A percentile compares a stretch with the other conserved stretches of the same genome.
Evolutionary conservation across 805 yeast species (phyloP).

Genomic region (Hanseniaspora valbyensis): DNA sequence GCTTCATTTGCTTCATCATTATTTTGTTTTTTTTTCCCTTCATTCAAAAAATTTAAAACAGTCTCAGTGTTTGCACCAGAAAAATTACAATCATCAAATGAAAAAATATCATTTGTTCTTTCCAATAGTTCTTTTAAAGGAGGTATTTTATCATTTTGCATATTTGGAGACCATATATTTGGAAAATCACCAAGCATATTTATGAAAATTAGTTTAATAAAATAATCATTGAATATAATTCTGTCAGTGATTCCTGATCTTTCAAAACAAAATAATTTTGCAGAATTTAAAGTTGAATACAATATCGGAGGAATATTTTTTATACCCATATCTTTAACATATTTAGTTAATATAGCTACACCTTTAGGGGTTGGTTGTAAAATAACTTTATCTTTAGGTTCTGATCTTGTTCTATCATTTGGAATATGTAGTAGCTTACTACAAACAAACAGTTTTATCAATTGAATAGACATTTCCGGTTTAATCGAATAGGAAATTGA

Average conservation of each 20-base stretch:
- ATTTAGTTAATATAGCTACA: slow-evolving; percentile 52
- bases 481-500: slow-evolving; percentile 46
- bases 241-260: slow-evolving; percentile 48
- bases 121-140: slow-evolving; percentile 29
- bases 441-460: slow-evolving; percentile 43
- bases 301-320: slow-evolving; percentile 40
- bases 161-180: slow-evolving; percentile 56
- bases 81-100: slow-evolving; percentile 26
- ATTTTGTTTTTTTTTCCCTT: slow-evolving; percentile 17
- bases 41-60: not conserved
- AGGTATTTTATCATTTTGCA: slow-evolving; percentile 41
- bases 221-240: slow-evolving; percentile 49
- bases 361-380: slow-evolving; percentile 92
- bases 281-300: slow-evolving; percentile 50
- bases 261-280: slow-evolving; percentile 59
- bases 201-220: slow-evolving; percentile 54
- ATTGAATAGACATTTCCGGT: slow-evolving; percentile 36
- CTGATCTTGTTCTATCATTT: slow-evolving; percentile 51
- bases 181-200: slow-evolving; percentile 55
- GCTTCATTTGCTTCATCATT: too few species aligned
- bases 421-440: slow-evolving; percentile 67
- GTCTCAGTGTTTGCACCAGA: slow-evolving; percentile 6
- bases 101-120: slow-evolving; percentile 28
- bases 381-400: slow-evolving; percentile 33
- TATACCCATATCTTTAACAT: slow-evolving; percentile 48